A percentile compares a stretch with the other conserved stretches of the same genome.
Evolutionary conservation across 1,284 basidiomycete species (phyloP).

Genomic region (Ceratobasidium sp.): DNA sequence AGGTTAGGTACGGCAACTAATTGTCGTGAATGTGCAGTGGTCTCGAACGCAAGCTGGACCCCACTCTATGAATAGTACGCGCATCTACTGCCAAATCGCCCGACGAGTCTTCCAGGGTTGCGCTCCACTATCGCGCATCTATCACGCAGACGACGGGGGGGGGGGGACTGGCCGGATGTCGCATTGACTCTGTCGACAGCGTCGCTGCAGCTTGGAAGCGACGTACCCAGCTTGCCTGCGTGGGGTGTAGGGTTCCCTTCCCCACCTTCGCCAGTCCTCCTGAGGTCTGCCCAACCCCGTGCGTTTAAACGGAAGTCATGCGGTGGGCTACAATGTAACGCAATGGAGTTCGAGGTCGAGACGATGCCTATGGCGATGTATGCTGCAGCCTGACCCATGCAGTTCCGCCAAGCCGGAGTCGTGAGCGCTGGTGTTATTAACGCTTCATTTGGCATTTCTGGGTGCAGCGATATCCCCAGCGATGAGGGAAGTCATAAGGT

Average conservation of each 20-base stretch:
- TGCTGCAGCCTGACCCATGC: not conserved
- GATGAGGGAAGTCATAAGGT: slow-evolving; percentile 62
- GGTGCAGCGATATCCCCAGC: slow-evolving; percentile 42
- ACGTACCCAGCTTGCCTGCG: slow-evolving; percentile 47
- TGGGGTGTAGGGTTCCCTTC: slow-evolving; percentile 44
- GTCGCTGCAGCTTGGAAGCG: slow-evolving; percentile 47
- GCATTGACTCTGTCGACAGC: slow-evolving; percentile 48
- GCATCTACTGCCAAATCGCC: slow-evolving; percentile 46
- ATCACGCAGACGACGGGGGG: slow-evolving; percentile 50
- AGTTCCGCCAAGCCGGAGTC: not conserved
- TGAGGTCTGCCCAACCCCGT: no score
- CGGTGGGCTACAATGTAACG: no score
- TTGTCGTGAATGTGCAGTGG: slow-evolving; percentile 42
- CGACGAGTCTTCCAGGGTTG: slow-evolving; percentile 39
- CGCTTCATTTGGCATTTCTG: slow-evolving; percentile 45
- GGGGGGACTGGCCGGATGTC: slow-evolving; percentile 49
- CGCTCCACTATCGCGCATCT: slow-evolving; percentile 50
- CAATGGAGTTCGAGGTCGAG: no score
- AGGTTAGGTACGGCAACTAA: not conserved
- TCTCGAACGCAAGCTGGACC: no score
- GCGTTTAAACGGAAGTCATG: no score
- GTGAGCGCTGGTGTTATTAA: slow-evolving; percentile 27
- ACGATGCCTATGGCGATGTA: no score
- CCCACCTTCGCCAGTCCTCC: not conserved
- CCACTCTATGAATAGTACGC: slow-evolving; percentile 51